Conservation (phyloP, 805 yeast genomes). For the Brettanomyces sp. region DNA sequence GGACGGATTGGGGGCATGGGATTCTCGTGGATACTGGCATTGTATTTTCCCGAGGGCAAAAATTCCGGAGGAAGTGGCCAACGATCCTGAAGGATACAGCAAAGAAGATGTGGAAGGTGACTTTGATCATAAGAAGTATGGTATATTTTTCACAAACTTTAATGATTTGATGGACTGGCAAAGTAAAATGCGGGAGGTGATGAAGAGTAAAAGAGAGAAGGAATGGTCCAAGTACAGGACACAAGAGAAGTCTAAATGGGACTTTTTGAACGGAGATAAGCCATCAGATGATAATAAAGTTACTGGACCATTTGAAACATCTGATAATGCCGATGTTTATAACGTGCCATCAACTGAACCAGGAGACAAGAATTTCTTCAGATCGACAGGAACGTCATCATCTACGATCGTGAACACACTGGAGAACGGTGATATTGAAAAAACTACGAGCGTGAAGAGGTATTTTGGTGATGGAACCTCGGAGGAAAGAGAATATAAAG, state of each 20-base stretch:
- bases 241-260: conserved; percentile 20
- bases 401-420: conserved; percentile 27
- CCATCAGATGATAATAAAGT: background rate
- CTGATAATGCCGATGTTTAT: background rate
- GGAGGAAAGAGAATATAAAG: conserved; percentile 28
- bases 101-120: conserved; percentile 48
- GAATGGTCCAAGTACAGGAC: conserved; percentile 16
- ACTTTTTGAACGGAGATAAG: conserved; percentile 4
- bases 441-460: conserved; percentile 27
- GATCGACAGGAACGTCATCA: conserved; percentile 27
- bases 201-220: conserved; percentile 27
- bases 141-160: conserved; percentile 55
- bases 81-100: conserved; percentile 28
- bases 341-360: background rate
- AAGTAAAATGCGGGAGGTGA: conserved; percentile 39
- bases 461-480: conserved; percentile 36
- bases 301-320: background rate
- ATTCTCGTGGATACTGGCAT: conserved; percentile 75
- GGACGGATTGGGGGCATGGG: conserved; percentile 77
- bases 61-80: conserved; percentile 17
- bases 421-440: conserved; percentile 35
- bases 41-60: conserved; percentile 65
- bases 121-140: conserved; percentile 35
- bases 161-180: conserved; percentile 63
- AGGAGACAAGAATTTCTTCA: background rate